Evolutionary conservation across 345 rosid genomes (phyloP), one percentile per base, ranked within the genome.

Genomic region (Rhizophora apiculata): DNA sequence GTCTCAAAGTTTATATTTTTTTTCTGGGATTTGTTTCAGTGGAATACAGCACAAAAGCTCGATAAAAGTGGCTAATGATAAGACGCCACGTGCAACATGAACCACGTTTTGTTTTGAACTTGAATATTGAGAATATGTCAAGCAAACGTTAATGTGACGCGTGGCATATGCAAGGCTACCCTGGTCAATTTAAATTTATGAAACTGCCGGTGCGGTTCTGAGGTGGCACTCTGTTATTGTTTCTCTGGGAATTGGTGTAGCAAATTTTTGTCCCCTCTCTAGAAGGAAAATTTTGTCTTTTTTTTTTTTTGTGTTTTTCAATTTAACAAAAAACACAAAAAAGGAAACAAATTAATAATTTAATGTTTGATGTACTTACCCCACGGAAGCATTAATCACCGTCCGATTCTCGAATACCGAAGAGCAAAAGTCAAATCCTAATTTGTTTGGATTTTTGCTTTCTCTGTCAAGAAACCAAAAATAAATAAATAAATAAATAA

Each of bases 361-460:
- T 19, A n/a, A 18, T 34, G 26, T 21, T 10, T 70, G 76, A 64
- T 78, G 78, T 60, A 66, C 52, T 67, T 56, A 26, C 1, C 62
- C 8, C 70, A 58, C 43, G 20, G 65, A 67, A 34, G 68, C 76
- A 62, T 54, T 73, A 8, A 52, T 60, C 78, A 74, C 76, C 76
- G 74, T 78, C 71, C 0, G 68, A 64, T 39, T 43, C 21, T 36
- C 20, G 49, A 53, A 53, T 13, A 1, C 16, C 20, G 20, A 53
- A 26, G 32, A 9, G 19, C 27, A 29, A 69, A 49, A 21, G 59
- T 68, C 54, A 68, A 68, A 68, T 62, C 34, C 31, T 70, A 31
- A 48, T 69, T 52, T 31, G 53, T 43, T 43, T 43, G 49, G 4
- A 43, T 43, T 43, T 43, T 43, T 3, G 49, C 49, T 39, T 39